Evolutionary conservation across 2,329 filamentous ascomycete genomes (phyloP), one percentile per base, ranked within the genome.

Genomic region (Fusarium nygamai): DNA sequence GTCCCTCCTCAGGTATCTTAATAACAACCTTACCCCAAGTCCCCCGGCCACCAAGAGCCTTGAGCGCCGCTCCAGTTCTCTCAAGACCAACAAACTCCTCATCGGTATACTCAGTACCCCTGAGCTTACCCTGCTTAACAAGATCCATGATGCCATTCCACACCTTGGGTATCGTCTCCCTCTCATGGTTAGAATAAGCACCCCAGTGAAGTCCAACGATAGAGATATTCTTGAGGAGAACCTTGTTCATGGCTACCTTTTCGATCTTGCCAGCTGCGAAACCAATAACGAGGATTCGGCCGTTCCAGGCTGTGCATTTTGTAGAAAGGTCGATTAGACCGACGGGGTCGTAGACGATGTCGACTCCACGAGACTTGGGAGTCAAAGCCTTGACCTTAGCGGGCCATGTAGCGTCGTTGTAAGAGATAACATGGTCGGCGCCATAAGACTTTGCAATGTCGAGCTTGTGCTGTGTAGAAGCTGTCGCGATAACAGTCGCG

Each of bases 1-100:
- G 85, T 12, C 86, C 88, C 50, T 90, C 87, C 76, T 95, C 93
- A 3, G 92, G 91, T 47, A 98, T 87, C 83, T 94, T 94, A 27
- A 98, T 92, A 3, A 98, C 94, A 2, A 98, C 96, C 87, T 98
- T 98, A 0, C 96, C 96, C 96, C 96, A 98, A 3, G 95, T 98
- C 58, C 93, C 93, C 68, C 96, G 87, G 3, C 90, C 90, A 4
- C 94, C 95, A 63, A 98, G 84, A 6, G 93, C 93, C 78, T 92
- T 87, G 78, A 98, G 82, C 2, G 95, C 95, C 69, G 89, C 89
- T 0, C 93, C 92, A 34, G 98, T 89, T 66, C 87, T 92, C 78
- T 97, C 94, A 62, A 98, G 83, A 0, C 96, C 96, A 20, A 93
- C 90, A 83, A 95, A 98, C 78, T 92, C 91, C 82, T 91, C 89